phyloP scores from a whole-genome alignment of 2,329 filamentous ascomycete species.

The Fusarium sp. region DNA sequence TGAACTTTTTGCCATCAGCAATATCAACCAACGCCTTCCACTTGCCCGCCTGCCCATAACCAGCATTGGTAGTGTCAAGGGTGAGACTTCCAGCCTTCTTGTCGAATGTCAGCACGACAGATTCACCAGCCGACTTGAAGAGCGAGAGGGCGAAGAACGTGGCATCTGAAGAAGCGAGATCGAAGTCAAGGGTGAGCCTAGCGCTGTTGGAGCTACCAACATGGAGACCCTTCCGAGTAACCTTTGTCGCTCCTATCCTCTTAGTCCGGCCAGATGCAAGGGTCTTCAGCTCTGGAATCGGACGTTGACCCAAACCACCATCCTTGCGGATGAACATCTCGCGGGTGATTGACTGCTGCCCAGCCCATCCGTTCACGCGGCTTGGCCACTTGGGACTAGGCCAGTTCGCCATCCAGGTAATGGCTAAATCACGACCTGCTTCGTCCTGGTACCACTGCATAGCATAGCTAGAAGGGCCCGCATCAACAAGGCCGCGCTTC shows the following conservation, averaged over 20 bases:
- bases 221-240: too few species aligned
- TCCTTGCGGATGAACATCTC: slow-evolving; percentile 44
- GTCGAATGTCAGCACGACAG: slow-evolving; percentile 39
- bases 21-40: slow-evolving; percentile 42
- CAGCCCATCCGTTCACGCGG: slow-evolving; percentile 47
- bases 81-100: slow-evolving; percentile 37
- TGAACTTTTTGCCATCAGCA: slow-evolving; percentile 32
- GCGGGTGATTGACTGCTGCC: slow-evolving; percentile 45
- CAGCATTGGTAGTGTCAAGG: slow-evolving; percentile 47
- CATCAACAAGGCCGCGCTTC: slow-evolving; percentile 42
- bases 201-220: too few species aligned
- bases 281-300: too few species aligned
- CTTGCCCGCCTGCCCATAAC: slow-evolving; percentile 45
- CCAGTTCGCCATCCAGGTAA: slow-evolving; percentile 44
- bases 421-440: slow-evolving; percentile 16
- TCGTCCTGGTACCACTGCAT: slow-evolving; percentile 49
- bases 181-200: too few species aligned
- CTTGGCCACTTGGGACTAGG: slow-evolving; percentile 42
- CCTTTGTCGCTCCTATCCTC: too few species aligned
- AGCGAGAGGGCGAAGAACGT: slow-evolving; percentile 2
- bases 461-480: slow-evolving; percentile 45
- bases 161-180: too few species aligned
- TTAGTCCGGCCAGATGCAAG: too few species aligned
- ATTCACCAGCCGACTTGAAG: slow-evolving; percentile 43
- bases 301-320: too few species aligned